phyloP scores from a whole-genome alignment of 2,329 filamentous ascomycete species.

The Scedosporium boydii region DNA sequence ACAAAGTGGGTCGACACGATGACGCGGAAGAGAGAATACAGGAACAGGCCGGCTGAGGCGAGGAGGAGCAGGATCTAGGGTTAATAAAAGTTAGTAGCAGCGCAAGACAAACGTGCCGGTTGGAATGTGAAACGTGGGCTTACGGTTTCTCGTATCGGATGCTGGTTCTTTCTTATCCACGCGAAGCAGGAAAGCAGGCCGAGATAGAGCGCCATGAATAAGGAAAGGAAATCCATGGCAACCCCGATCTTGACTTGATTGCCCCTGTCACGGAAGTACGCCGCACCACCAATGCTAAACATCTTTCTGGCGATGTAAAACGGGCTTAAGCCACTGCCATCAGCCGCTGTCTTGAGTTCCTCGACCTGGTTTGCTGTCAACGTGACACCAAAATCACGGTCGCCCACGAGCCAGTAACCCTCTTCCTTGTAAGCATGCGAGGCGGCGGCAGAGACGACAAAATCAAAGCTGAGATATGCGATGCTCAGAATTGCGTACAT shows the following conservation, averaged over 20 bases:
- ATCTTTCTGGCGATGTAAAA: neutral
- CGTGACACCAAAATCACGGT: neutral
- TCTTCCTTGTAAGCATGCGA: neutral
- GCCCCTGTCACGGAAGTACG: neutral
- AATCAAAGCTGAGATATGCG: neutral
- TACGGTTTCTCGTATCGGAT: neutral
- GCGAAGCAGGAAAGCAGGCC: neutral
- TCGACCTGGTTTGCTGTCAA: neutral
- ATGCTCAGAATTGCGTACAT: neutral
- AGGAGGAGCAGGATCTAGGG: neutral
- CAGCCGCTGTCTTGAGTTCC: neutral
- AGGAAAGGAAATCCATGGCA: neutral
- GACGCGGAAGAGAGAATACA: neutral
- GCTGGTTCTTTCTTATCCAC: neutral
- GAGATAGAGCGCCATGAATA: neutral
- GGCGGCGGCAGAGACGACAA: neutral
- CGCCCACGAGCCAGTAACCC: neutral
- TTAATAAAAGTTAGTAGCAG: neutral
- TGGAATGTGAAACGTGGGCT: neutral
- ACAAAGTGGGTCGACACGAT: neutral
- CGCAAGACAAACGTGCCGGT: neutral
- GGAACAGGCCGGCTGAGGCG: neutral
- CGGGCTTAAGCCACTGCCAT: neutral
- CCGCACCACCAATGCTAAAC: neutral
- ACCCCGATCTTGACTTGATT: neutral